A percentile compares a stretch with the other conserved stretches of the same genome.
These are phyloP conservation scores for Hanseniaspora lachancei DNA, from an alignment of 805 yeast genomes.

Conservation along the genomic window DNA sequence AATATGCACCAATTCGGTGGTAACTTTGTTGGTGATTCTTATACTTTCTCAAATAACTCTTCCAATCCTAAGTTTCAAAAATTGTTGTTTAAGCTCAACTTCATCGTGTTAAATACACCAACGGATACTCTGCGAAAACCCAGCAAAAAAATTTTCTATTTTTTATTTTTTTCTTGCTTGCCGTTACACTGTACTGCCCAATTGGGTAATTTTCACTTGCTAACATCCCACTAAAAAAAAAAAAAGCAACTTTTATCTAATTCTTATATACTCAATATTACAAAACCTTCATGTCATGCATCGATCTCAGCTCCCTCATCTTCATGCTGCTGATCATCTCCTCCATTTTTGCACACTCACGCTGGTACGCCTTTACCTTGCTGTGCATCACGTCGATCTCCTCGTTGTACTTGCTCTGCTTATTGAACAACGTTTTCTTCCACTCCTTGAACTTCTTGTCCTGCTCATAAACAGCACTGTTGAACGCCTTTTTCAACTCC, in stretches of 20 bases:
- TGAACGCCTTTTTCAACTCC: constrained; percentile 32
- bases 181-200: background rate
- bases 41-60: no score
- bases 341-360: constrained; percentile 21
- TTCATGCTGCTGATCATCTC: constrained; percentile 7
- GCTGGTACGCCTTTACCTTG: constrained; percentile 29
- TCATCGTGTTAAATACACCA: no score
- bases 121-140: background rate
- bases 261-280: background rate
- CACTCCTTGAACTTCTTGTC: constrained; percentile 49
- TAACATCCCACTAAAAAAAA: background rate
- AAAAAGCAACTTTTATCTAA: background rate
- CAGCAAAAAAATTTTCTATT: no score
- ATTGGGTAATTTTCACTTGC: background rate
- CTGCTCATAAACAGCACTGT: constrained; percentile 34
- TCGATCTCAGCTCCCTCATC: background rate
- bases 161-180: no score
- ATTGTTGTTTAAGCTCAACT: no score
- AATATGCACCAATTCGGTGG: no score
- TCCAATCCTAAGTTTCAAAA: no score
- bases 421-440: constrained; percentile 42
- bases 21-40: no score
- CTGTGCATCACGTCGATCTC: constrained; percentile 37
- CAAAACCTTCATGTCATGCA: background rate
- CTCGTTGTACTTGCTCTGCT: constrained; percentile 43